phyloP scores from a whole-genome alignment of 148 eudicot species.

The Camellia japonica region DNA sequence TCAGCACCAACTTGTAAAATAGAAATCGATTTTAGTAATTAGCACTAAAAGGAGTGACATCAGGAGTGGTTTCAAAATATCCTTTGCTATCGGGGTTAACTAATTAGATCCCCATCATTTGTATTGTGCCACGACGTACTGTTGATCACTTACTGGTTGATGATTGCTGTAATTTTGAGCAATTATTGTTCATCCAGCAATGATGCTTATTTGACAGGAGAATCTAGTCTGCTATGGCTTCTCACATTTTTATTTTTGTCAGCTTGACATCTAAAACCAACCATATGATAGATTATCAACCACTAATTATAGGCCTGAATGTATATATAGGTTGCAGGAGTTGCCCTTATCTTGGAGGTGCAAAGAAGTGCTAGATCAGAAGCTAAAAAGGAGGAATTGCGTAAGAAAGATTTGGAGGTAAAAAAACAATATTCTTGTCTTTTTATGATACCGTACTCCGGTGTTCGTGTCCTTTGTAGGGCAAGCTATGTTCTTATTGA shows the following conservation, averaged over 20 bases:
- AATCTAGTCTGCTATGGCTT: slow-evolving; percentile 6
- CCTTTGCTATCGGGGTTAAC: background rate
- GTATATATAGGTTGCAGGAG: slow-evolving; percentile 38
- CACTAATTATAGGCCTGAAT: slow-evolving; percentile 11
- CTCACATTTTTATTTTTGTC: background rate
- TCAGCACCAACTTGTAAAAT: no score
- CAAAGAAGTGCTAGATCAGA: slow-evolving; percentile 84
- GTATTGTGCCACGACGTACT: background rate
- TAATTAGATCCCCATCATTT: background rate
- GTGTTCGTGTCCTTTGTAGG: no score
- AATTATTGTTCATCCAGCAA: background rate
- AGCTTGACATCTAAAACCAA: background rate
- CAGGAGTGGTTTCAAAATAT: background rate
- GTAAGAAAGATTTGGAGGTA: slow-evolving; percentile 81
- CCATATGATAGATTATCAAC: background rate
- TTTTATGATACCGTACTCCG: no score
- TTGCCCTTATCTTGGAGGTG: slow-evolving; percentile 74
- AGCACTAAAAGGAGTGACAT: background rate
- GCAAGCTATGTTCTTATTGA: no score
- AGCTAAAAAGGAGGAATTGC: slow-evolving; percentile 79
- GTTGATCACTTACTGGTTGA: background rate
- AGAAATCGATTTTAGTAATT: no score
- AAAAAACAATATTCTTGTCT: slow-evolving; percentile 3
- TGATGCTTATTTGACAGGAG: background rate
- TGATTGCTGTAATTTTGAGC: background rate